A percentile compares a stretch with the other conserved stretches of the same genome.
Conservation (phyloP, 129 eudicot species). For the Saussurea involucrata region DNA sequence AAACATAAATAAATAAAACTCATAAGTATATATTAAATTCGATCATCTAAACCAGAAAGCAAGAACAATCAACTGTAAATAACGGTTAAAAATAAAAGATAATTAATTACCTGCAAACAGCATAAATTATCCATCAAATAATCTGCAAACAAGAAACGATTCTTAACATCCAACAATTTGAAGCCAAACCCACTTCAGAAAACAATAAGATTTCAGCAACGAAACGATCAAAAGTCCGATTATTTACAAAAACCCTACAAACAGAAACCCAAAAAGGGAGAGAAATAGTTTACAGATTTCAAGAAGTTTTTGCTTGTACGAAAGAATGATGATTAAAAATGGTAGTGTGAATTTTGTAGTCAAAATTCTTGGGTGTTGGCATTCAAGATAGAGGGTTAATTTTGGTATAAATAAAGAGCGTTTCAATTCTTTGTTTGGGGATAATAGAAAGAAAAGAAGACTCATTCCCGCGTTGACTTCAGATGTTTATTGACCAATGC, state of each 20-base stretch:
- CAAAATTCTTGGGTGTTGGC: slow-evolving; percentile 3
- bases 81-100: background rate
- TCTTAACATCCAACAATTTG: slow-evolving; percentile 35
- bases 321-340: slow-evolving; percentile 15
- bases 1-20: background rate
- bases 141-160: slow-evolving; percentile 21
- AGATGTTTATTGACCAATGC: slow-evolving; percentile 34
- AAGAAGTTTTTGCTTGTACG: slow-evolving; percentile 14
- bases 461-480: slow-evolving; percentile 30
- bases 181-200: slow-evolving; percentile 27
- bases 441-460: slow-evolving; percentile 19
- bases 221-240: background rate
- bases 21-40: background rate
- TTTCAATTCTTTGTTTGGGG: slow-evolving; percentile 13
- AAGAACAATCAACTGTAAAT: background rate
- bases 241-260: background rate
- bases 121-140: slow-evolving; percentile 49
- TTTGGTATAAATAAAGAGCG: slow-evolving; percentile 18
- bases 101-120: slow-evolving; percentile 45
- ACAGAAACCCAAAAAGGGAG: slow-evolving; percentile 19
- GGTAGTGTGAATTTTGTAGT: slow-evolving; percentile 17
- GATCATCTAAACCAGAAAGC: slow-evolving; percentile 18
- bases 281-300: background rate
- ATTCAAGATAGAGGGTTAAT: slow-evolving; percentile 15
- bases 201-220: slow-evolving; percentile 1